Percentiles rank a stretch among this genome's conserved stretches.
phyloP scores from a whole-genome alignment of 1,284 basidiomycete species.

The Entoloma clypeatum region DNA sequence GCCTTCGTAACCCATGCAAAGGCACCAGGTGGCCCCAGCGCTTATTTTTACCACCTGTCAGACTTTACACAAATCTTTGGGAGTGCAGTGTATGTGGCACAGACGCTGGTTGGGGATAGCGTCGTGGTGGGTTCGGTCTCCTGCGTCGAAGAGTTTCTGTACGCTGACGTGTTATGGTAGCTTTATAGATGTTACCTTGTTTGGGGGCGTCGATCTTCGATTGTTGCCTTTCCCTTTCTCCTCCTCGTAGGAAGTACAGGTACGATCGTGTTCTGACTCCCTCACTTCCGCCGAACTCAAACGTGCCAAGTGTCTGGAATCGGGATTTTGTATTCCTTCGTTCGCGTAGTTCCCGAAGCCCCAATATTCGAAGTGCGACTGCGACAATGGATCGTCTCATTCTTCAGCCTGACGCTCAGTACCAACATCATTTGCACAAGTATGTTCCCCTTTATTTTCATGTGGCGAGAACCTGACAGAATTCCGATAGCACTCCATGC shows the following conservation, averaged over 20 bases:
- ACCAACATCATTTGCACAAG: conserved; percentile 36
- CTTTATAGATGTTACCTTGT: conserved; percentile 28
- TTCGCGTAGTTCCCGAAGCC: conserved; percentile 18
- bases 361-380: conserved; percentile 27
- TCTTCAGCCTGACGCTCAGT: conserved; percentile 34
- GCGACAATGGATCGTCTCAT: conserved; percentile 32
- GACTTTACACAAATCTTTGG: conserved; percentile 28
- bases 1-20: conserved; percentile 21
- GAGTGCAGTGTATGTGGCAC: conserved; percentile 27
- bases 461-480: neutral
- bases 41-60: conserved; percentile 25
- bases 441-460: conserved; percentile 14
- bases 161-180: conserved; percentile 13
- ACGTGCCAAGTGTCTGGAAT: conserved; percentile 21
- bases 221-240: conserved; percentile 22
- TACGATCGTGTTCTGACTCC: conserved; percentile 4
- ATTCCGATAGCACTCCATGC: conserved; percentile 32
- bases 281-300: no score
- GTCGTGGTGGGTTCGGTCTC: conserved; percentile 24
- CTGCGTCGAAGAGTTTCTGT: neutral
- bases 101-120: conserved; percentile 32
- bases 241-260: conserved; percentile 26
- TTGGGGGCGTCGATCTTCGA: conserved; percentile 19
- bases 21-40: conserved; percentile 19
- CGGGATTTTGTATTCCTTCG: conserved; percentile 23